Evolutionary conservation across 139 green algal species (phyloP), one percentile per base, ranked within the genome.

Genomic region (Picochlorum sp.): DNA sequence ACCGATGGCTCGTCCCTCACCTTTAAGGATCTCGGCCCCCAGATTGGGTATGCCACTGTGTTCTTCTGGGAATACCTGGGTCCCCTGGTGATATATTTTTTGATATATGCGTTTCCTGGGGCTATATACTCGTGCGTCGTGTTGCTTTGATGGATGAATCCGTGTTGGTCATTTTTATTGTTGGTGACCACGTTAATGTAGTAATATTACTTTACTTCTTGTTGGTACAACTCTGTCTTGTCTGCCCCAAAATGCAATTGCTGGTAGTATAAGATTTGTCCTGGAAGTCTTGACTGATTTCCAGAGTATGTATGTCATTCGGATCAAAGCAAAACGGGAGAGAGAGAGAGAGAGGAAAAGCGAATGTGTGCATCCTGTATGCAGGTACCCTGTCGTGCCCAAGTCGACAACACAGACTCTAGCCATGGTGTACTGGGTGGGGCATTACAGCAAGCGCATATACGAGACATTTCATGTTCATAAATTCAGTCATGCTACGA

Each of bases 31-130:
- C 80, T 99, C 22, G 93, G 93, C 0, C 68, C 79, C 2, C 81
- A 96, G 82, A 85, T 99, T 31, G 81, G 78, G 40, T 99, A 95
- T 74, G 58, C 59, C 6, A 94, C 85, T 0, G 93, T 99, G 0
- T 99, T 98, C 68, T 93, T 98, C 71, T 94, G 81, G 72, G 93
- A 99, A 68, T 99, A 99, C 69, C 81, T 97, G 37, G 93, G 93
- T 2, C 93, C 93, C 0, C 61, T 99, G 69, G 43, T 86, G 18
- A 72, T 96, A 36, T 99, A 96, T 77, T 78, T 88, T 2, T 64
- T 95, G 36, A 90, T 99, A 74, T 98, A 89, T 69, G 72, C 90
- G 63, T 61, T 91, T 1, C 89, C 85, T 0, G 25, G 78, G 4
- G 20, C 86, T 10, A 47, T 90, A 26, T 95, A 95, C 65, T 67